These are phyloP conservation scores for Suhomyces sp. DNA, from an alignment of 805 yeast genomes.

Conservation along the genomic window DNA sequence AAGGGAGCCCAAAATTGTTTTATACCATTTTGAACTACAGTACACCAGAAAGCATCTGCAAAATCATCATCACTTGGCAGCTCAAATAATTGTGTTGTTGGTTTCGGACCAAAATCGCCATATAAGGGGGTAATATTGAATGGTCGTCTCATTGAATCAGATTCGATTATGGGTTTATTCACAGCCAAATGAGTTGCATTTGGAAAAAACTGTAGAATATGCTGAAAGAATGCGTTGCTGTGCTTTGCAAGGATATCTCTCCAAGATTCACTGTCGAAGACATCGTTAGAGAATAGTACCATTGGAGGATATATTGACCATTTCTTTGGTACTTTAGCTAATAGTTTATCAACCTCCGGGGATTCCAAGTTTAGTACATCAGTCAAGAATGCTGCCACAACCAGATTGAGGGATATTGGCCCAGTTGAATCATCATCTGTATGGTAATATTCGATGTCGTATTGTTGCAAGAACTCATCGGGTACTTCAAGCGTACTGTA, in stretches of 20 bases:
- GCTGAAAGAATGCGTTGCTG: neutral
- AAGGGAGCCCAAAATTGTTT: constrained; percentile 81
- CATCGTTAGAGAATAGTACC: constrained; percentile 52
- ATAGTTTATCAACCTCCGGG: neutral
- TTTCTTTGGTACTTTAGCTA: constrained; percentile 42
- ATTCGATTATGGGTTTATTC: constrained; percentile 62
- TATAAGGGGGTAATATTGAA: constrained; percentile 54
- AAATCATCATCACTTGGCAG: constrained; percentile 38
- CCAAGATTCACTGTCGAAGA: constrained; percentile 46
- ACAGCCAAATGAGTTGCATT: constrained; percentile 61
- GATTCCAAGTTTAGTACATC: too few species aligned
- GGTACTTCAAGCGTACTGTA: constrained; percentile 13
- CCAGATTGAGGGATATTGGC: neutral
- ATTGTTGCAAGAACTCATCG: neutral
- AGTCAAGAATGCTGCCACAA: neutral
- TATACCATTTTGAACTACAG: constrained; percentile 68
- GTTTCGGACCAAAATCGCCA: constrained; percentile 64
- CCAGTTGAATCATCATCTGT: too few species aligned
- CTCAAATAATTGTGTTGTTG: constrained; percentile 20
- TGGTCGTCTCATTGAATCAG: constrained; percentile 65
- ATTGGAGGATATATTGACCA: constrained; percentile 69
- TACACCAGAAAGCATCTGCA: constrained; percentile 66
- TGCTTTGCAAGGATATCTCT: neutral
- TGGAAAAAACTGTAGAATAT: constrained; percentile 11
- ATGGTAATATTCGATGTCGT: constrained; percentile 2